Evolutionary conservation across 495 filamentous ascomycete species (phyloP), one percentile per base, ranked within the genome.

Genomic region (Geopyxis carbonaria): DNA sequence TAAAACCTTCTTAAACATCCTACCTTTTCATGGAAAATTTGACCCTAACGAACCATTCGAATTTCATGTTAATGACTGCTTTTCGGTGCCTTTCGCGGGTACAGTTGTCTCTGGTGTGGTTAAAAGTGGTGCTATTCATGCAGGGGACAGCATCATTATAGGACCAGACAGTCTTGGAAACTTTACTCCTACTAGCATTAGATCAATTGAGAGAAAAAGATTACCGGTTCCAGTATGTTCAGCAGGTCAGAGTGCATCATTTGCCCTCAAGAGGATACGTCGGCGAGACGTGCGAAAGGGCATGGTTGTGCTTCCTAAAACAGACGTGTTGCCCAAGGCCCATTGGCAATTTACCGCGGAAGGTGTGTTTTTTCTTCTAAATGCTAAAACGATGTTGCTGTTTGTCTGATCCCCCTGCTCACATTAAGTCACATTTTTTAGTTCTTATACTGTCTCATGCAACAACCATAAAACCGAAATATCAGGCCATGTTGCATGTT

Each of bases 401-500:
- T 47, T 24, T 19, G 13, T 11, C 14, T 10, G 24, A 35, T 2
- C 5, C 22, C 11, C 30, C 10, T 46, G 21, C 41, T 13, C 43
- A 19, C 11, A n/a, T 14, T 24, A 5, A 13, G 10, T 9, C n/a
- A n/a, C n/a, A n/a, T n/a, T n/a, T n/a, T n/a, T n/a, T 34, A 83
- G 89, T 95, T 2, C 69, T 97, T 4, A 97, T 97, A 44, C 67
- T 97, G 5, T 85, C 78, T 3, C 89, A 97, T 55, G 89, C 89
- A 1, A 97, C 89, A n/a, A 97, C 89, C 31, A 97, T 97, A 59
- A 89, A 91, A 57, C 84, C 81, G 4, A 86, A 86, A 51, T 97
- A 97, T 54, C 89, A 97, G 59, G 91, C 89, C 4, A 97, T 97
- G 89, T 69, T 97, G 15, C 89, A 97, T 51, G 89, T 97, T 14